These are phyloP conservation scores for Pythium graminicola DNA, from an alignment of 352 stramenopile species.

Conservation along the genomic window DNA sequence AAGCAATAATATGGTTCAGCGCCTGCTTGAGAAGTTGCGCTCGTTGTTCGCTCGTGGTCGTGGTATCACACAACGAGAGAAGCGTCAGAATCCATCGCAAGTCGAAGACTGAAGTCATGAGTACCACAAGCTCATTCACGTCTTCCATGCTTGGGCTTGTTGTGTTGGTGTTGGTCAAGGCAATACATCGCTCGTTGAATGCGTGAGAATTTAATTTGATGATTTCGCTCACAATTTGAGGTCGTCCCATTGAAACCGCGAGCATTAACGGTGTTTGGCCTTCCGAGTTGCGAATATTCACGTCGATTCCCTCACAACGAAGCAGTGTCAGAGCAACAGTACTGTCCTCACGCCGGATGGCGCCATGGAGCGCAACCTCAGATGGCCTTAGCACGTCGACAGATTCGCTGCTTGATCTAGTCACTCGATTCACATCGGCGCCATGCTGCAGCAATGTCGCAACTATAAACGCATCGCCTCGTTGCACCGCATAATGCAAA, in stretches of 20 bases:
- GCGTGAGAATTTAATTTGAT: slow-evolving; percentile 5
- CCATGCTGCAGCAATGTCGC: not conserved
- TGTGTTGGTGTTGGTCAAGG: not conserved
- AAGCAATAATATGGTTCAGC: slow-evolving; percentile 22
- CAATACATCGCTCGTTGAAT: slow-evolving; percentile 10
- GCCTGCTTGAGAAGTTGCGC: slow-evolving; percentile 9
- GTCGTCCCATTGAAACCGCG: not conserved
- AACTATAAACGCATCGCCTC: not conserved
- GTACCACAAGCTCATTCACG: slow-evolving; percentile 1
- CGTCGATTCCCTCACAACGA: not conserved
- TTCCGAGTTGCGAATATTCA: not conserved
- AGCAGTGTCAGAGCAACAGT: slow-evolving; percentile 1
- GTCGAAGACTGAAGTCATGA: slow-evolving; percentile 14
- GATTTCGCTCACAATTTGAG: not conserved
- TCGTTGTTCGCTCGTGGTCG: not conserved
- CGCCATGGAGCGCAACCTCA: slow-evolving; percentile 1
- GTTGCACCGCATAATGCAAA: slow-evolving; percentile 1
- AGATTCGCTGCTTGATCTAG: not conserved
- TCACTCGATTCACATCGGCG: not conserved
- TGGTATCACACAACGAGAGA: not conserved
- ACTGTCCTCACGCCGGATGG: not conserved
- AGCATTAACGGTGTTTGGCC: not conserved
- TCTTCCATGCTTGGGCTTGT: not conserved
- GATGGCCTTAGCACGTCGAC: too few species aligned
- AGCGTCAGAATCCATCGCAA: slow-evolving; percentile 1